These are phyloP conservation scores for Malassezia yamatoensis DNA, from an alignment of 1,284 basidiomycete genomes.

Conservation along the genomic window DNA sequence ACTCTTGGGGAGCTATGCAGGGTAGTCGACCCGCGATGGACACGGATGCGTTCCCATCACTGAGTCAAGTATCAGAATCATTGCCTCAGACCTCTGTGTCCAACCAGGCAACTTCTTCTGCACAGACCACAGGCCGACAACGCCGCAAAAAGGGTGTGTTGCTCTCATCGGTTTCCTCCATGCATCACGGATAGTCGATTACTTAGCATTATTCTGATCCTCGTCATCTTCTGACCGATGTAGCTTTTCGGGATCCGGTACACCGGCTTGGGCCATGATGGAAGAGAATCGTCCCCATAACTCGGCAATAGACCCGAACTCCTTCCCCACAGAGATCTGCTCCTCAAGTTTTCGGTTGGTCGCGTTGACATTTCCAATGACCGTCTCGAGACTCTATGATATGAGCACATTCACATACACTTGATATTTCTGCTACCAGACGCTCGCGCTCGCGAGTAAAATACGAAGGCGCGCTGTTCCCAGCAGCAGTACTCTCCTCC, in stretches of 20 bases:
- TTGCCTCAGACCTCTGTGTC: not conserved
- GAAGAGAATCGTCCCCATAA: conserved; percentile 75
- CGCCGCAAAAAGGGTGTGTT: conserved; percentile 17
- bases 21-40: not conserved
- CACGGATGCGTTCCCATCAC: conserved; percentile 4
- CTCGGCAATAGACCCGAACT: conserved; percentile 77
- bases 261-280: conserved; percentile 55
- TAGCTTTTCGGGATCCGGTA: conserved; percentile 14
- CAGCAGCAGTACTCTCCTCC: not conserved
- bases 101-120: not conserved
- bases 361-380: conserved; percentile 74
- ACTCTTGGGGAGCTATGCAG: conserved; percentile 4
- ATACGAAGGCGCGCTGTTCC: conserved; percentile 49
- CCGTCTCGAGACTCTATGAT: conserved; percentile 72
- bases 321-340: conserved; percentile 77
- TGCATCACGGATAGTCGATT: conserved; percentile 13
- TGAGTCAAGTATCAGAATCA: not conserved
- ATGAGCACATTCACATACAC: conserved; percentile 49
- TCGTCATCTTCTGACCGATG: not conserved
- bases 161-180: conserved; percentile 15
- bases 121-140: conserved; percentile 6
- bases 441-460: conserved; percentile 68
- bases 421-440: conserved; percentile 61
- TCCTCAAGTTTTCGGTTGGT: conserved; percentile 86
- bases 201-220: conserved; percentile 1